Evolutionary conservation across 352 stramenopile species (phyloP), one percentile per base, ranked within the genome.

Genomic region (Pythium angustatum): DNA sequence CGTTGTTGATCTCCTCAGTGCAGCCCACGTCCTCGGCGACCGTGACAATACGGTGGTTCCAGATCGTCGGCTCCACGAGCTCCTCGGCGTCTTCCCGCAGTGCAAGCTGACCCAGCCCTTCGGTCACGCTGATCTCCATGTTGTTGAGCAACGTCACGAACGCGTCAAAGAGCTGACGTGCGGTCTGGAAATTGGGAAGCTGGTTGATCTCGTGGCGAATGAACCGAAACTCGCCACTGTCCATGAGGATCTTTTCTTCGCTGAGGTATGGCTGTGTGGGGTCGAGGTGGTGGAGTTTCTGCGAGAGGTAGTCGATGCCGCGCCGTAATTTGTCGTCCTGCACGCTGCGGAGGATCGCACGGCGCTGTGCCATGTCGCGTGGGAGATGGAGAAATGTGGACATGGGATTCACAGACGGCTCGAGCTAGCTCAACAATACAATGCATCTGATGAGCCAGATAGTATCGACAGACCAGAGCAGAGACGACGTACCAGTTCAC

Each of bases 91-190:
- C 63, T 50, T 88, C 76, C 1, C 69, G 73, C n/a, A 86, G 58
- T 21, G 77, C 79, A 6, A 76, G 70, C 34, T 83, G 54, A 11
- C 77, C 77, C 11, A 88, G 44, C n/a, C 59, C 58, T 48, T 83
- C 77, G 2, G 73, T 82, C 27, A 87, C 75, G 8, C 44, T 79
- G 57, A 85, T 86, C 58, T 88, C 76, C n/a, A n/a, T n/a, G n/a
- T n/a, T n/a, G n/a, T n/a, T n/a, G 64, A 87, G 76, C 24, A 77
- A 81, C 12, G 64, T 70, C 17, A 75, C 57, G n/a, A 83, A 62
- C 7, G 68, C 64, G 14, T 85, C 74, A 33, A 72, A 84, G 8
- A 86, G 73, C 38, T 81, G 65, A 8, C 62, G 64, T 19, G 82
- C 66, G 0, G 68, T 81, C 30, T 68, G 31, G 4, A 76, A 68